Evolutionary conservation across 495 filamentous ascomycete species (phyloP), one percentile per base, ranked within the genome.

Genomic region (Aspergillus biplanus): DNA sequence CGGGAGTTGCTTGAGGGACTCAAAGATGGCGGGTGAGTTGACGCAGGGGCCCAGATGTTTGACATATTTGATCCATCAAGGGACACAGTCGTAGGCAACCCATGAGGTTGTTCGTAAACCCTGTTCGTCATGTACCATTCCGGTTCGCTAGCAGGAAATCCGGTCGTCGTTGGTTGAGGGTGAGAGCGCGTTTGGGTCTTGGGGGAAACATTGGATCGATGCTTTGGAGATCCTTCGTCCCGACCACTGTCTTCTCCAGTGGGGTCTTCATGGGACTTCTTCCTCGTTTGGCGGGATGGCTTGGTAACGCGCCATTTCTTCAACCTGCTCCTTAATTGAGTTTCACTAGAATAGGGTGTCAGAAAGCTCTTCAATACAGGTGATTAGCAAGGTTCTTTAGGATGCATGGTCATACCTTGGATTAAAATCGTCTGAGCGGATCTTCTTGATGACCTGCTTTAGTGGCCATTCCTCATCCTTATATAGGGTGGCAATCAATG

Each of bases 281-380:
- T 81, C 47, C 78, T 73, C 31, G 73, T 77, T 49, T 80, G 79
- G 33, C 79, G 79, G 12, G 79, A 81, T 35, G 79, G 79, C 58
- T 81, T 81, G 63, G 79, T 81, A 33, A 81, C 79, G 18, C 79
- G 71, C 79, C 79, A 81, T 68, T 81, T 81, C 74, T 81, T 81
- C 54, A 81, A 59, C 50, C 79, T 73, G 56, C 79, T 81, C 35
- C 79, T 76, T 58, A 81, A 50, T 67, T 81, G 79, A 16, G 79
- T 81, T 70, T 81, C 79, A 69, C 79, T 81, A 52, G 33, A 0
- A 21, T 4, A 8, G 18, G 52, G 13, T 53, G 54, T 63, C 33
- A 65, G 52, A 27, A 15, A 5, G 15, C 34, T 13, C 12, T 33
- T 52, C 32, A 46, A 18, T 27, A 31, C 18, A 34, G 5, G 46